phyloP scores from a whole-genome alignment of 192 early-diverging fungal genomes.

The Coemansia brasiliensis region DNA sequence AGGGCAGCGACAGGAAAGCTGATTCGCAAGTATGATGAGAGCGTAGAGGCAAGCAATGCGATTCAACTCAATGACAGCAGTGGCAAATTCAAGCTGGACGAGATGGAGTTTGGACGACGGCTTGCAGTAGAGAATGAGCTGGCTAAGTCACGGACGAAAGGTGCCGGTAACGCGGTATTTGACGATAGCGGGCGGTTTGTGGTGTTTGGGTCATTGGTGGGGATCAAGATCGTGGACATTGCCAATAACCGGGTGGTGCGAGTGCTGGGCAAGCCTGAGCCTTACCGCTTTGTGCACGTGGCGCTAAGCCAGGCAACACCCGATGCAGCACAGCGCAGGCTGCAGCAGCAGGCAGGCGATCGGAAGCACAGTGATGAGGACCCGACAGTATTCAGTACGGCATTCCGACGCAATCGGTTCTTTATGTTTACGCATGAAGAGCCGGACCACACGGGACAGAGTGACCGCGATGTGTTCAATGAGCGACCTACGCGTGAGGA shows the following conservation, averaged over 20 bases:
- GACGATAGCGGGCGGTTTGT: constrained; percentile 88
- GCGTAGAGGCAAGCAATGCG: constrained; percentile 65
- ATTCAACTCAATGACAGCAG: constrained; percentile 50
- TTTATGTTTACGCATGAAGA: constrained; percentile 90
- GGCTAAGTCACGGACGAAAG: constrained; percentile 68
- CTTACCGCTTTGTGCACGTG: constrained; percentile 86
- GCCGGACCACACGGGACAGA: constrained; percentile 61
- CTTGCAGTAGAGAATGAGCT: constrained; percentile 87
- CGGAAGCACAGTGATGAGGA: constrained; percentile 64
- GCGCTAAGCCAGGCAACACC: constrained; percentile 79
- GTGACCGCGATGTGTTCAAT: constrained; percentile 93
- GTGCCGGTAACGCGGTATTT: constrained; percentile 79
- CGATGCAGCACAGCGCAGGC: neutral
- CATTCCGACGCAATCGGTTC: constrained; percentile 89
- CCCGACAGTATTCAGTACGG: constrained; percentile 89
- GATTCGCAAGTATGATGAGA: constrained; percentile 89
- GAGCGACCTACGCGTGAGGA: constrained; percentile 96
- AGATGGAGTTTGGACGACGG: constrained; percentile 97
- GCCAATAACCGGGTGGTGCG: constrained; percentile 79
- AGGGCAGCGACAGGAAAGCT: constrained; percentile 82
- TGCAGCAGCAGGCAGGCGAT: neutral
- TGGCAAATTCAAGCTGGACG: constrained; percentile 77
- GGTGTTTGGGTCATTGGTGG: constrained; percentile 90
- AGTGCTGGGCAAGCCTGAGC: constrained; percentile 89
- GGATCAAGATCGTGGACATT: constrained; percentile 93